Evolutionary conservation across 805 yeast species (phyloP), one percentile per base, ranked within the genome.

Genomic region (Kuraishia piskuri): DNA sequence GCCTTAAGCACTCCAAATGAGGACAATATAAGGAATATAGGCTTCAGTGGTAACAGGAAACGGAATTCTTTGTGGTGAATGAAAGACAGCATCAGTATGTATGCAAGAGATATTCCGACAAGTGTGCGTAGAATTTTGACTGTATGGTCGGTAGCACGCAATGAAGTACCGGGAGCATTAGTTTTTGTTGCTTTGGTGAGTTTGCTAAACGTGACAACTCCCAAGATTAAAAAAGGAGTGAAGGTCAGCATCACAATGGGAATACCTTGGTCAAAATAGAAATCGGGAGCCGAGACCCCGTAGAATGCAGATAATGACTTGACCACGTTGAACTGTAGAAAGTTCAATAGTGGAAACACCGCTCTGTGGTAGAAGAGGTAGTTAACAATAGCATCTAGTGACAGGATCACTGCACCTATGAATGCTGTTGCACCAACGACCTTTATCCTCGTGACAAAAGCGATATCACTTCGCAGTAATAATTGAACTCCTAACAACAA

Each of bases 51-150:
- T 59, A 85, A 90, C 19, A 95, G 74, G 65, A 94, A 94, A 49
- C 99, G 76, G 60, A 90, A 87, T 64, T 94, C 99, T 64, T 94
- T 94, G 67, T 94, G 99, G 10, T 77, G 71, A 20, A 94, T 77
- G 2, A 72, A 51, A 0, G 97, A 87, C 59, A 87, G 89, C 0
- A 75, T 71, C 0, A 68, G 50, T 1, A 87, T 50, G 48, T 85
- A 85, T 4, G 77, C 53, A 0, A 75, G 20, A 0, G 50, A 56
- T 58, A 65, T 49, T 55, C 58, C 52, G 53, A 53, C 76, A 58
- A 7, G 63, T 12, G 57, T 68, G 8, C 12, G 22, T n/a, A 31
- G 14, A 12, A 31, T 31, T 10, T 31, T 31, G 17, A 10, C 14
- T 3, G n/a, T 12, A n/a, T 31, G 8, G n/a, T 31, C 14, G 40